Conservation (phyloP, 495 filamentous ascomycete genomes). For the Daldinia loculata region DNA sequence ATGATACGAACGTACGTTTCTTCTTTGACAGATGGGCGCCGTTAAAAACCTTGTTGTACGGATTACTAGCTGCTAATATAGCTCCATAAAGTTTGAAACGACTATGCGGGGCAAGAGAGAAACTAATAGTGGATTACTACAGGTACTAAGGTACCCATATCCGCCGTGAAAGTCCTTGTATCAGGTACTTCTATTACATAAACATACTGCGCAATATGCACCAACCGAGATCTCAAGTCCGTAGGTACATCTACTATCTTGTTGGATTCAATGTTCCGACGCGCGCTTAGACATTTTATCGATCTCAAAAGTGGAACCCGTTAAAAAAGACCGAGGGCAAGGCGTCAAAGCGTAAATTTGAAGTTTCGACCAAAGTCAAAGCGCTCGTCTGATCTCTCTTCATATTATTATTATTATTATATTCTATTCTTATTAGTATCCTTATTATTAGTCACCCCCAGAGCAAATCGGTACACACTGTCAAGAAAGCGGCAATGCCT, state of each 20-base stretch:
- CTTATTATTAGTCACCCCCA: slow-evolving; percentile 14
- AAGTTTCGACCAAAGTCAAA: slow-evolving; percentile 42
- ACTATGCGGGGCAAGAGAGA: slow-evolving; percentile 27
- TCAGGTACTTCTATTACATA: background rate
- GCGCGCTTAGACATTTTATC: slow-evolving; percentile 40
- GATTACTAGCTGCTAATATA: background rate
- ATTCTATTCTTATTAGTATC: background rate
- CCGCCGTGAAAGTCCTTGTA: background rate
- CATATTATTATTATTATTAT: slow-evolving; percentile 14
- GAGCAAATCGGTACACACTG: slow-evolving; percentile 5
- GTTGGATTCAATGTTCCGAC: slow-evolving; percentile 32
- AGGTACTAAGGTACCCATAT: background rate
- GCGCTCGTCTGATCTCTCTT: slow-evolving; percentile 43
- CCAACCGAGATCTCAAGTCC: slow-evolving; percentile 31
- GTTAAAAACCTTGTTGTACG: slow-evolving; percentile 2
- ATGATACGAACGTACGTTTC: slow-evolving; percentile 27
- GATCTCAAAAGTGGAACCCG: slow-evolving; percentile 35
- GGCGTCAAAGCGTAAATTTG: slow-evolving; percentile 43
- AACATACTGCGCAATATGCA: slow-evolving; percentile 13
- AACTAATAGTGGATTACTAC: slow-evolving; percentile 4
- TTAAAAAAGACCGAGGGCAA: slow-evolving; percentile 33
- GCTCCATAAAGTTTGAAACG: slow-evolving; percentile 28
- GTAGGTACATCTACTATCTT: slow-evolving; percentile 6
- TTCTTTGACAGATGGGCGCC: background rate
- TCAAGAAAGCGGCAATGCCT: background rate